Conservation (phyloP, 192 early-diverging fungal species). For the Geosiphon pyriformis region DNA sequence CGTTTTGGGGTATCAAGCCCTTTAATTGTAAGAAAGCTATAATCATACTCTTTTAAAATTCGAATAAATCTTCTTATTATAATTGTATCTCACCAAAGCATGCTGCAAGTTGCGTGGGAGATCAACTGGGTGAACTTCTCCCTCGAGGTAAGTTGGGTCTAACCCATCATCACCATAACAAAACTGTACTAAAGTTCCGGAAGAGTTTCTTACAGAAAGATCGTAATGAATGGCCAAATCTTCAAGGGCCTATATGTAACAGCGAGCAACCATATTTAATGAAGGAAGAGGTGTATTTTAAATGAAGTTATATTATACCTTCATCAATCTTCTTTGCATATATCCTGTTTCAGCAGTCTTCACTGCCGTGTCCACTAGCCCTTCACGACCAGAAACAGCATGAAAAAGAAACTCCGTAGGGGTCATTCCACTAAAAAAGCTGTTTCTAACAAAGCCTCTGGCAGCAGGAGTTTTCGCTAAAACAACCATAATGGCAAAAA, state of each 20-base stretch:
- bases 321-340: conserved; percentile 95
- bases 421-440: conserved; percentile 93
- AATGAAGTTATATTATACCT: conserved; percentile 37
- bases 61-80: not conserved
- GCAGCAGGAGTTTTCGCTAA: conserved; percentile 82
- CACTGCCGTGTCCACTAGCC: conserved; percentile 98
- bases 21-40: not conserved
- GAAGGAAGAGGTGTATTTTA: conserved; percentile 2
- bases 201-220: conserved; percentile 87
- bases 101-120: conserved; percentile 81
- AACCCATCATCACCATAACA: conserved; percentile 93
- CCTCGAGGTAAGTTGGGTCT: conserved; percentile 92
- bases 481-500: conserved; percentile 23
- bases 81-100: conserved; percentile 22
- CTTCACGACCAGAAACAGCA: conserved; percentile 98
- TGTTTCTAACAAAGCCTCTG: conserved; percentile 96
- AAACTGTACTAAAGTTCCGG: conserved; percentile 90
- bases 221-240: conserved; percentile 96
- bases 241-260: conserved; percentile 72
- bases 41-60: not conserved
- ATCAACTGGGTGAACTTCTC: conserved; percentile 80
- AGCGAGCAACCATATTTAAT: conserved; percentile 4
- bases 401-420: conserved; percentile 99
- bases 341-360: conserved; percentile 99
- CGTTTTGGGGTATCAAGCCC: conserved; percentile 10